Base-by-base conservation (phyloP, 2,329 filamentous ascomycete genomes). In the Ciborinia camelliae region DNA sequence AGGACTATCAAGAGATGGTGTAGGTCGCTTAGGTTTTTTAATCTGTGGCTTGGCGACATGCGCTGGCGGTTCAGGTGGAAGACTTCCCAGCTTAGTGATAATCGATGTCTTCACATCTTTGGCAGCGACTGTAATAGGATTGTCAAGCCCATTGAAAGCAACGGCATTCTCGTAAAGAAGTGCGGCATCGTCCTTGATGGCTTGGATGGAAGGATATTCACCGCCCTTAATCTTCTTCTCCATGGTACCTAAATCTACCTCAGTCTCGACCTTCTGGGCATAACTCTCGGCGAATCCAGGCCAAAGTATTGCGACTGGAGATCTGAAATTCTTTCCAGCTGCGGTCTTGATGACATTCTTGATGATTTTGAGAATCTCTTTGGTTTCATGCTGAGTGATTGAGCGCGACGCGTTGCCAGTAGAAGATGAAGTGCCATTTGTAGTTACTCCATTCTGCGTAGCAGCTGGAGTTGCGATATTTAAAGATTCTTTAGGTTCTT, bases 281-380 rank as follows among this genome's bases (percentile, higher is more conserved):
- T 90, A 90, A 68, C 92, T 90, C 2, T 86, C 87, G 63, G 91
- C 92, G 48, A 98, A 86, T 35, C 80, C 81, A 48, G 97, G 84
- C 77, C 90, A 91, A 30, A 94, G 79, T 47, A 83, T 85, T 74
- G 91, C 84, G 9, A 98, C 95, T 0, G 95, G 89, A 50, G 87
- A 83, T 68, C 86, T 83, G 79, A 97, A 98, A 63, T 89, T 84
- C 8, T 79, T 78, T 2, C 94, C 91, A 66, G 88, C 86, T 75
- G 94, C 92, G 54, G 91, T 93, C 77, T 96, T 95, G 79, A 96
- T 96, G 64, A 94, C 82, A 61, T 89, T 87, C 39, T 86, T 88
- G 60, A 94, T 79, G 39, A 88, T 82, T 67, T 86, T 85, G 41
- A 88, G 78, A 51, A 90, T 81, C 70, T 86, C 87, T 61, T 84